Evolutionary conservation across 2,329 filamentous ascomycete genomes (phyloP).

Genomic region (Verticillium zaregamsianum): DNA sequence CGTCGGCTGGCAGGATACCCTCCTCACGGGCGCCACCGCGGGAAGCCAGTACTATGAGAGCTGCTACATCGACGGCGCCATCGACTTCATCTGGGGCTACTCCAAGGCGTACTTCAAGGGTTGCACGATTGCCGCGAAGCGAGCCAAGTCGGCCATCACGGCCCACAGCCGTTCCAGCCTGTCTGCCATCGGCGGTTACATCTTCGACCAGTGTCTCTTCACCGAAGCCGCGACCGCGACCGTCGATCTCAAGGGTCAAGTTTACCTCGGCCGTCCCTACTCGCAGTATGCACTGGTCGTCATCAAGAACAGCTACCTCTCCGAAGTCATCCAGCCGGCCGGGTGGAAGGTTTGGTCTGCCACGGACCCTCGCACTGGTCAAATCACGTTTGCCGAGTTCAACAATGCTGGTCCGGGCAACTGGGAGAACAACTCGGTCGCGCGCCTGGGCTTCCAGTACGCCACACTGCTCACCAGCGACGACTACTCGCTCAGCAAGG

Average conservation of each 20-base stretch:
- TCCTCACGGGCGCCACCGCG: constrained; percentile 32
- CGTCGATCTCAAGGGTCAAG: constrained; percentile 23
- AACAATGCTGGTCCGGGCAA: constrained; percentile 45
- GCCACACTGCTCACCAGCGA: constrained; percentile 18
- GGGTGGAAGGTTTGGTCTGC: constrained; percentile 47
- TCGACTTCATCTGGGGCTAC: constrained; percentile 40
- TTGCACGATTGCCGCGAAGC: constrained; percentile 22
- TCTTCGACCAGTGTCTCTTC: constrained; percentile 34
- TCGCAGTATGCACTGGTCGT: constrained; percentile 44
- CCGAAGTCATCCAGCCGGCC: constrained; percentile 43
- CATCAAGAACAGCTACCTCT: constrained; percentile 43
- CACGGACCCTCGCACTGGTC: constrained; percentile 30
- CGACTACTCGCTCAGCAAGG: constrained; percentile 15
- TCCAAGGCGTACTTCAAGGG: constrained; percentile 23
- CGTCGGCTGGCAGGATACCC: constrained; percentile 44
- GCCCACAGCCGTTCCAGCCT: constrained; percentile 35
- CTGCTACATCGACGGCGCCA: constrained; percentile 40
- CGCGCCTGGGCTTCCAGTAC: constrained; percentile 16
- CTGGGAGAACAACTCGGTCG: constrained; percentile 47
- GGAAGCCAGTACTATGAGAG: constrained; percentile 42
- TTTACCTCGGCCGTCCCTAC: constrained; percentile 52
- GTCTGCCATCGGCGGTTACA: constrained; percentile 39
- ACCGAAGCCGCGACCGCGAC: constrained; percentile 41
- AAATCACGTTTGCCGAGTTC: constrained; percentile 49
- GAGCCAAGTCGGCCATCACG: constrained; percentile 30